Evolutionary conservation across 805 yeast genomes (phyloP).

Genomic region (Dipodascopsis uninucleata): DNA sequence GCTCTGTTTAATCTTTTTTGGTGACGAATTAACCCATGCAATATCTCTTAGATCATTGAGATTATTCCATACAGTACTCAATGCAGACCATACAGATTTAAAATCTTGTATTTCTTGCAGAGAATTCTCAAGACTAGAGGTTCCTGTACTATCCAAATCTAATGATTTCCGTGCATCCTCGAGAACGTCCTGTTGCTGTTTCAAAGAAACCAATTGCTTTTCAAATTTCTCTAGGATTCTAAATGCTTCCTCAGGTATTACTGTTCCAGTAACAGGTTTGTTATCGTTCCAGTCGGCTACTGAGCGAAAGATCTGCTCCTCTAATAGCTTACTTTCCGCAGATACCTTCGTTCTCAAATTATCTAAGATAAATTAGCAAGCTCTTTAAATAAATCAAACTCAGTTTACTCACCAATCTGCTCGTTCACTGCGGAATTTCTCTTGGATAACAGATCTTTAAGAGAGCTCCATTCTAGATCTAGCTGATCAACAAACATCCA

Average conservation of each 20-base stretch:
- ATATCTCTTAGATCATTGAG: conserved; percentile 43
- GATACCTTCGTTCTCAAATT: conserved; percentile 13
- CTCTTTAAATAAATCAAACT: conserved; percentile 17
- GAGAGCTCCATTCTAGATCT: conserved; percentile 45
- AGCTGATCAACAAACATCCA: conserved; percentile 67
- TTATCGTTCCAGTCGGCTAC: conserved; percentile 27
- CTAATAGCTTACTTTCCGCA: conserved; percentile 19
- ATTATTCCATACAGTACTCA: conserved; percentile 50
- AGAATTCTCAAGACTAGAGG: conserved; percentile 36
- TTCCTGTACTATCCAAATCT: conserved; percentile 35
- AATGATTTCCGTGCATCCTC: conserved; percentile 38
- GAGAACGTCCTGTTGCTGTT: conserved; percentile 29
- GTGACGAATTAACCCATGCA: conserved; percentile 50
- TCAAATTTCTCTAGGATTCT: conserved; percentile 33
- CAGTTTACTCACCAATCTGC: conserved; percentile 38
- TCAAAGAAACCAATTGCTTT: conserved; percentile 19
- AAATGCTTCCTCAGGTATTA: conserved; percentile 31
- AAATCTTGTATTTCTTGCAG: conserved; percentile 54
- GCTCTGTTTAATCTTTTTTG: conserved; percentile 44
- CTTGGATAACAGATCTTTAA: conserved; percentile 40
- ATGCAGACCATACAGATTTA: conserved; percentile 59
- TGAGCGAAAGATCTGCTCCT: conserved; percentile 9
- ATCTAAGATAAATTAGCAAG: conserved; percentile 4
- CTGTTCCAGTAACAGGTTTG: conserved; percentile 34
- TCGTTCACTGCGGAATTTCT: conserved; percentile 42